Evolutionary conservation across 768 basidiomycete genomes (phyloP).

Genomic region (Rhodosporidiobolus sp.): DNA sequence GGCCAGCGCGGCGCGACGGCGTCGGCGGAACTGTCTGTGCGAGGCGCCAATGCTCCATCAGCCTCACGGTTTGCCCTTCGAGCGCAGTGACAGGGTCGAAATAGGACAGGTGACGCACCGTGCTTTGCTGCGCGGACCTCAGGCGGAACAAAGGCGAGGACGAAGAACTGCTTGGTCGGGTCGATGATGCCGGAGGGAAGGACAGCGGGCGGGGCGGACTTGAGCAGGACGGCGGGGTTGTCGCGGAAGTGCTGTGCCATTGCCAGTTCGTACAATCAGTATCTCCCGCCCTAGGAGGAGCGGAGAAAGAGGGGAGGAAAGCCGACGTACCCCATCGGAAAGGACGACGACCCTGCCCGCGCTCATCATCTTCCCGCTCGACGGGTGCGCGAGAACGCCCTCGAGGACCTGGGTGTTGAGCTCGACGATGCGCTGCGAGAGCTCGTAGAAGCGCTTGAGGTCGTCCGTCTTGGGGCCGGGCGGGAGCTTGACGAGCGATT

Average conservation of each 20-base stretch:
- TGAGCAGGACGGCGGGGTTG: slow-evolving; percentile 40
- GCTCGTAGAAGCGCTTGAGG: slow-evolving; percentile 73
- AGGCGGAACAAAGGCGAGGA: slow-evolving; percentile 41
- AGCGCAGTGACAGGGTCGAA: too few relatives aligned
- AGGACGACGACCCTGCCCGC: slow-evolving; percentile 79
- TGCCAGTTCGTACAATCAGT: neutral
- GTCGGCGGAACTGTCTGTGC: slow-evolving; percentile 59
- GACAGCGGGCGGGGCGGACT: slow-evolving; percentile 32
- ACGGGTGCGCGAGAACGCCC: slow-evolving; percentile 60
- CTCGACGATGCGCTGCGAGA: slow-evolving; percentile 61
- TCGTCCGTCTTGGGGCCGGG: slow-evolving; percentile 52
- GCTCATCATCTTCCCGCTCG: slow-evolving; percentile 60
- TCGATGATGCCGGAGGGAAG: slow-evolving; percentile 36
- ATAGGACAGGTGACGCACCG: slow-evolving; percentile 3
- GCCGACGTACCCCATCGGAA: slow-evolving; percentile 65
- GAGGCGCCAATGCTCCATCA: too few relatives aligned
- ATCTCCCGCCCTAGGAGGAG: too few relatives aligned
- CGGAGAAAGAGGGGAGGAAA: neutral
- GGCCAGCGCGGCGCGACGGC: slow-evolving; percentile 76
- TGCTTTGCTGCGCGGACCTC: slow-evolving; percentile 12
- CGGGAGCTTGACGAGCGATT: slow-evolving; percentile 30
- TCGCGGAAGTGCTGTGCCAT: slow-evolving; percentile 35
- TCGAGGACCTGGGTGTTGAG: slow-evolving; percentile 63
- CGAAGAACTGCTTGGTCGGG: slow-evolving; percentile 38
- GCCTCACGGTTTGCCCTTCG: too few relatives aligned